These are phyloP conservation scores for Prunus yedoensis DNA, from an alignment of 331 rosid genomes.

Conservation along the genomic window DNA sequence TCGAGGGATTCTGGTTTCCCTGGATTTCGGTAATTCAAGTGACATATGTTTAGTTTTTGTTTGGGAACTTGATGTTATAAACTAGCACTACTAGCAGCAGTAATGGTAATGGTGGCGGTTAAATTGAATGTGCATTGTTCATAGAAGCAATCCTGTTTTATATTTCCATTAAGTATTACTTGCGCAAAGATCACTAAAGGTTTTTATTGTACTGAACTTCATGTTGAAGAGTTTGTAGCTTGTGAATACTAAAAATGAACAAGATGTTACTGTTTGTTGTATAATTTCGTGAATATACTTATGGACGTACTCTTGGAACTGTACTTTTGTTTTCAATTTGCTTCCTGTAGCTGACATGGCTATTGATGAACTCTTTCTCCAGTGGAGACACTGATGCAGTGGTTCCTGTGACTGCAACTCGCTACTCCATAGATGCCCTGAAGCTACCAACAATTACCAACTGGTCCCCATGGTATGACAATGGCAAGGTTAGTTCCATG, in stretches of 20 bases:
- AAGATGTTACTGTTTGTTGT: not conserved
- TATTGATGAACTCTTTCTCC: slow-evolving; percentile 26
- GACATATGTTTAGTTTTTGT: not conserved
- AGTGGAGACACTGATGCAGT: slow-evolving; percentile 95
- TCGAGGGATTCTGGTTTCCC: slow-evolving; percentile 4
- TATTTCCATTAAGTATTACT: not conserved
- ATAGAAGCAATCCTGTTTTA: not conserved
- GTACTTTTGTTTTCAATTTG: not conserved
- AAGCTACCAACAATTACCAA: slow-evolving; percentile 77
- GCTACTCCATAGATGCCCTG: slow-evolving; percentile 84
- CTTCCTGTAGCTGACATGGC: slow-evolving; percentile 10
- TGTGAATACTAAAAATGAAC: not conserved
- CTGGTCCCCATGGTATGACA: slow-evolving; percentile 88
- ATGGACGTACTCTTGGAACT: not conserved
- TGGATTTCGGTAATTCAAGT: not conserved
- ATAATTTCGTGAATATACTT: no score
- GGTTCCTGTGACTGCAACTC: slow-evolving; percentile 84
- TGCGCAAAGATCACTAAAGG: not conserved
- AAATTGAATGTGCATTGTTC: not conserved
- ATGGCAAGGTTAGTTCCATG: slow-evolving; percentile 69
- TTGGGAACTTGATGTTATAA: slow-evolving; percentile 9
- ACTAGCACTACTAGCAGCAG: not conserved
- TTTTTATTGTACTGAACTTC: not conserved
- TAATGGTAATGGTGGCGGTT: not conserved
- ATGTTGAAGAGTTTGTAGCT: not conserved